Base-by-base conservation (phyloP, 805 yeast genomes). In the Vanderwaltozyma verrucispora region DNA sequence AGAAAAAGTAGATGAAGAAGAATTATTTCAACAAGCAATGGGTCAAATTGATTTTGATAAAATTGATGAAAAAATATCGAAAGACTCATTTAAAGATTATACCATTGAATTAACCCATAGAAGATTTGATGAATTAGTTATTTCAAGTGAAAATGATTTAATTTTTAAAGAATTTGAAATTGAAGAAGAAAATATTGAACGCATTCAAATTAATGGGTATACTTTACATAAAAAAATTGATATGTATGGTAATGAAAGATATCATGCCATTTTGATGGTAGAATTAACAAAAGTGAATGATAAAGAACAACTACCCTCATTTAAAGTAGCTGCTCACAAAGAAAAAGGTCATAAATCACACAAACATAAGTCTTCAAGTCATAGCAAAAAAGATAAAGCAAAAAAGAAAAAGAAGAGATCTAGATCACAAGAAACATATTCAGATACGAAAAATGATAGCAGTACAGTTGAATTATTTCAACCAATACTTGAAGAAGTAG, bases 1-100 rank as follows among this genome's bases (percentile, higher is more conserved):
- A 35, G 60, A 55, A 18, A 46, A 45, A 24, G 38, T 41, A 4
- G 50, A 48, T 23, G 50, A 46, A 12, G 49, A 47, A 10, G 41
- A 42, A 13, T 36, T 49, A 20, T 32, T 45, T 30, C 35, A 45
- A 21, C 43, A 44, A 15, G 55, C 51, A 2, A 26, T 54, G 28
- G 32, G 45, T 4, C 33, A 43, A n/a, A 32, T 56, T 7, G 54
- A 57, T 30, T 23, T 47, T 35, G 36, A 39, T 9, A 36, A 37
- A 5, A 36, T 56, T 11, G 46, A 46, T 23, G 39, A 49, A 16
- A 44, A 43, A 39, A 23, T 54, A 11, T 51, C 59, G 16, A 50
- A 50, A 24, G 41, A 49, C n/a, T 28, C 39, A 10, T 57, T 50
- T 32, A 46, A 44, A 32, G 60, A 55, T 36, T 56, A 53, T 31